Evolutionary conservation across 106 monocot genomes (phyloP).

Genomic region (Apostasia shenzhenica): DNA sequence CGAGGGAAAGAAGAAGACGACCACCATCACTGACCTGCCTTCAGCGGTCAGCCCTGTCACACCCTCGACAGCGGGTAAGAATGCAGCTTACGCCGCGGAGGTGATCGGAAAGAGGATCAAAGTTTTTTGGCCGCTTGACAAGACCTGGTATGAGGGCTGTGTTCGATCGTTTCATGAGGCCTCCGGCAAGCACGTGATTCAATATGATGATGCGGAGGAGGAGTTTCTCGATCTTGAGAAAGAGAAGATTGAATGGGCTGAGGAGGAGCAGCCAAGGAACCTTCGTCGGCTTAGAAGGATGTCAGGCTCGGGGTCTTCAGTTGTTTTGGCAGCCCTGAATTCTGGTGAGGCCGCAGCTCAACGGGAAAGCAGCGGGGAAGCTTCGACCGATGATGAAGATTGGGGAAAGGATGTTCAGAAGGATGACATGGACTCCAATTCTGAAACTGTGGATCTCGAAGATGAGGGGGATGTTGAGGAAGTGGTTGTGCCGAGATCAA

Average conservation of each 20-base stretch:
- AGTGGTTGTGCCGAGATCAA: slow-evolving; percentile 10
- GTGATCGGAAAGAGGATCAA: slow-evolving; percentile 52
- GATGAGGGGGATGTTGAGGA: slow-evolving; percentile 34
- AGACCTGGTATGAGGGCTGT: slow-evolving; percentile 61
- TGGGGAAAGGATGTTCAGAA: slow-evolving; percentile 32
- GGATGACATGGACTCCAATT: slow-evolving; percentile 19
- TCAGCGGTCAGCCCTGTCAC: slow-evolving; percentile 10
- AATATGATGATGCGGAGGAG: slow-evolving; percentile 75
- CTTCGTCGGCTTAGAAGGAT: slow-evolving; percentile 49
- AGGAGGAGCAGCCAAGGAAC: slow-evolving; percentile 33
- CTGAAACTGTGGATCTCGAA: slow-evolving; percentile 44
- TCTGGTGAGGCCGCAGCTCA: not conserved
- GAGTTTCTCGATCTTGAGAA: slow-evolving; percentile 51
- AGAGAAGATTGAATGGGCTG: slow-evolving; percentile 63
- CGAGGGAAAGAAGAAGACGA: slow-evolving; percentile 20
- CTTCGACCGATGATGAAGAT: slow-evolving; percentile 43
- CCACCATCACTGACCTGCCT: slow-evolving; percentile 22
- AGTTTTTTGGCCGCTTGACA: slow-evolving; percentile 79
- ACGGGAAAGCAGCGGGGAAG: slow-evolving; percentile 16
- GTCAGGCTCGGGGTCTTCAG: slow-evolving; percentile 11
- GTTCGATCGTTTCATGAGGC: slow-evolving; percentile 41
- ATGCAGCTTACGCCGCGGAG: slow-evolving; percentile 14
- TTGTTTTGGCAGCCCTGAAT: not conserved
- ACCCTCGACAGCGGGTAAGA: slow-evolving; percentile 9
- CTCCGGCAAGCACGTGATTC: slow-evolving; percentile 44